Conservation (phyloP, 2,329 filamentous ascomycete species). For the Coleophoma eucalyptorum region DNA sequence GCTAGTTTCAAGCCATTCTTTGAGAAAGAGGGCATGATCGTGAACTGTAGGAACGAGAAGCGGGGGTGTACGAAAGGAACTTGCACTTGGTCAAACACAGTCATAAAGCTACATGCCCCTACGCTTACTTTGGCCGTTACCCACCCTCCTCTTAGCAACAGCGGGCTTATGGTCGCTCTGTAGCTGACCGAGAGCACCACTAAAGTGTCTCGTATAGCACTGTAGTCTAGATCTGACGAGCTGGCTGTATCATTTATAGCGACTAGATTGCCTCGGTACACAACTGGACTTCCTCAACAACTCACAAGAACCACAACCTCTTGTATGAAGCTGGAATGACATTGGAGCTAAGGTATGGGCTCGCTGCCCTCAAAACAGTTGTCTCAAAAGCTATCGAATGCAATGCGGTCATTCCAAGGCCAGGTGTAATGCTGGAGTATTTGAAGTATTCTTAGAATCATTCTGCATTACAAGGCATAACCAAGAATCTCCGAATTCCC, state of each 20-base stretch:
- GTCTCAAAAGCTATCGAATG: slow-evolving; percentile 48
- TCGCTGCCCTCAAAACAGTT: slow-evolving; percentile 49
- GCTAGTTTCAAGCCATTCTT: slow-evolving; percentile 40
- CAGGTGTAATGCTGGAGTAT: slow-evolving; percentile 63
- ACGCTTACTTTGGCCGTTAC: slow-evolving; percentile 60
- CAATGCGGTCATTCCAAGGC: slow-evolving; percentile 56
- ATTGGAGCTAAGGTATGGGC: slow-evolving; percentile 47
- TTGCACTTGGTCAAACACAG: slow-evolving; percentile 60
- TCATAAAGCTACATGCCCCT: slow-evolving; percentile 57
- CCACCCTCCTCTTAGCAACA: slow-evolving; percentile 60
- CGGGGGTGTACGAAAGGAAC: slow-evolving; percentile 66
- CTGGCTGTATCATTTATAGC: slow-evolving; percentile 67
- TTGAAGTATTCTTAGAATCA: slow-evolving; percentile 59
- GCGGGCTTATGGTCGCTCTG: slow-evolving; percentile 61
- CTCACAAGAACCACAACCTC: slow-evolving; percentile 40
- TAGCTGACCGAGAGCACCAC: slow-evolving; percentile 50
- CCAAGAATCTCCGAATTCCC: too few species aligned
- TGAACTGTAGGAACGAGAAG: slow-evolving; percentile 67
- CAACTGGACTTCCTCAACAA: slow-evolving; percentile 35
- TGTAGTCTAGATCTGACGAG: slow-evolving; percentile 61
- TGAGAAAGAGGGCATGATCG: slow-evolving; percentile 58
- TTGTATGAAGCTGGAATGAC: slow-evolving; percentile 41
- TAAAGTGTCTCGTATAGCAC: slow-evolving; percentile 53
- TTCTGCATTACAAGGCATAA: slow-evolving; percentile 57
- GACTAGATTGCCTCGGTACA: slow-evolving; percentile 62